Conservation (phyloP, 1,139 yeast genomes). For the Saccharomyces pastorianus region DNA sequence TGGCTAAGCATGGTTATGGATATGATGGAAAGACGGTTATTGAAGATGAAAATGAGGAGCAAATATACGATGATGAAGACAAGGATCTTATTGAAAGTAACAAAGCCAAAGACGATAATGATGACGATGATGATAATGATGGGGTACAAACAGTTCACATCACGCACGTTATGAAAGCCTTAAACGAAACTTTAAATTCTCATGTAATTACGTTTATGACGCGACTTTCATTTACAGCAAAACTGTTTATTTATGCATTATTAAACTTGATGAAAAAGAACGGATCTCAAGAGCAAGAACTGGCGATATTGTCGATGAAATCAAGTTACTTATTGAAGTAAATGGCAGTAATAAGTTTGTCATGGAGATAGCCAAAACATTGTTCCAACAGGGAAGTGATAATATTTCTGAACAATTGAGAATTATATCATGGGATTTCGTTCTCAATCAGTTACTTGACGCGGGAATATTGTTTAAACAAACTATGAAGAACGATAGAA, state of each 20-base stretch:
- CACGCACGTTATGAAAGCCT: conserved; percentile 66
- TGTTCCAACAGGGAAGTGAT: conserved; percentile 20
- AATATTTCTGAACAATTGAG: conserved; percentile 23
- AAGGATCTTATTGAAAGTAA: conserved; percentile 13
- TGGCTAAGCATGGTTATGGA: conserved; percentile 30
- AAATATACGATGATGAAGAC: conserved; percentile 3
- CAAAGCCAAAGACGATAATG: conserved; percentile 11
- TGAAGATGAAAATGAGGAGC: conserved; percentile 5
- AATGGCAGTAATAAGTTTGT: conserved; percentile 30
- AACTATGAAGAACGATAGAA: conserved; percentile 58
- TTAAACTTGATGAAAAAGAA: conserved; percentile 57
- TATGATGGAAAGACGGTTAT: conserved; percentile 19
- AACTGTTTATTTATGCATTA: conserved; percentile 62
- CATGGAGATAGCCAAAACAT: conserved; percentile 24
- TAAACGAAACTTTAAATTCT: conserved; percentile 69
- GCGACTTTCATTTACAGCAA: conserved; percentile 58
- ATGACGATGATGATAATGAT: conserved; percentile 28
- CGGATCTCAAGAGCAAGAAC: conserved; percentile 60
- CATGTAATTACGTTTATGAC: conserved; percentile 56
- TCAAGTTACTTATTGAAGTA: conserved; percentile 42
- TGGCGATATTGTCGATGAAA: conserved; percentile 74
- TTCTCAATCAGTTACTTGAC: conserved; percentile 56
- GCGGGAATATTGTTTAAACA: conserved; percentile 70
- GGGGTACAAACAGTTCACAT: conserved; percentile 53
- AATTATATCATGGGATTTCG: conserved; percentile 31